A percentile compares a stretch with the other conserved stretches of the same genome.
Conservation (phyloP, 2,329 filamentous ascomycete species). For the Aspergillus sp. region DNA sequence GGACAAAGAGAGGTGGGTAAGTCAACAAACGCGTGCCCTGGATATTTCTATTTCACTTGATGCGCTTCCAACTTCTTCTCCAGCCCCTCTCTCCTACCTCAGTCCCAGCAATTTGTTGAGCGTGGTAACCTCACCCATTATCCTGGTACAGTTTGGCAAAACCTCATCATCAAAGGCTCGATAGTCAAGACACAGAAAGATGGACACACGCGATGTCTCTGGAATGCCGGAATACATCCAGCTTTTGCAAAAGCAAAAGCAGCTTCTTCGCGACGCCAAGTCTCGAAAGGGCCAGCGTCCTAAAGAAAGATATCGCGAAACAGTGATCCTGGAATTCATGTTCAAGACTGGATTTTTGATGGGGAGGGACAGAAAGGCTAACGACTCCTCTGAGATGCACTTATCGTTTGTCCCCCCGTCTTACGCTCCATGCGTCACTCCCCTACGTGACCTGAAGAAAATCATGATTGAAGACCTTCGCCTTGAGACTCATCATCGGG, state of each 20-base stretch:
- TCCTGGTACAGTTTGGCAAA: too few relatives aligned
- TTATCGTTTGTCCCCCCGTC: constrained; percentile 12
- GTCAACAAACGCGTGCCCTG: too few relatives aligned
- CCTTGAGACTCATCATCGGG: constrained; percentile 36
- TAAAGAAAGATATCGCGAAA: background rate
- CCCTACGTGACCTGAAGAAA: constrained; percentile 14
- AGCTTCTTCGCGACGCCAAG: background rate
- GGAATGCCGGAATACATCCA: background rate
- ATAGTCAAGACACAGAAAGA: background rate
- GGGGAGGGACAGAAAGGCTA: too few relatives aligned
- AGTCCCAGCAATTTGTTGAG: too few relatives aligned
- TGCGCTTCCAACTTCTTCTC: too few relatives aligned
- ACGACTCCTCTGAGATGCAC: background rate
- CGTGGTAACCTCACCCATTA: too few relatives aligned
- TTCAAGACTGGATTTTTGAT: background rate
- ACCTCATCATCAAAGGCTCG: too few relatives aligned
- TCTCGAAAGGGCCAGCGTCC: background rate
- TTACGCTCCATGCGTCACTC: constrained; percentile 12
- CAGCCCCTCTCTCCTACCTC: too few relatives aligned
- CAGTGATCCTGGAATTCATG: background rate
- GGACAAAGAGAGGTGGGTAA: too few relatives aligned
- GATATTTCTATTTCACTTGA: too few relatives aligned
- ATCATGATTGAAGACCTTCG: constrained; percentile 24
- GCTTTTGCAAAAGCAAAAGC: background rate
- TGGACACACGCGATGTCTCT: background rate